These are phyloP conservation scores for Tuber indicum DNA, from an alignment of 495 filamentous ascomycete genomes.

Conservation along the genomic window DNA sequence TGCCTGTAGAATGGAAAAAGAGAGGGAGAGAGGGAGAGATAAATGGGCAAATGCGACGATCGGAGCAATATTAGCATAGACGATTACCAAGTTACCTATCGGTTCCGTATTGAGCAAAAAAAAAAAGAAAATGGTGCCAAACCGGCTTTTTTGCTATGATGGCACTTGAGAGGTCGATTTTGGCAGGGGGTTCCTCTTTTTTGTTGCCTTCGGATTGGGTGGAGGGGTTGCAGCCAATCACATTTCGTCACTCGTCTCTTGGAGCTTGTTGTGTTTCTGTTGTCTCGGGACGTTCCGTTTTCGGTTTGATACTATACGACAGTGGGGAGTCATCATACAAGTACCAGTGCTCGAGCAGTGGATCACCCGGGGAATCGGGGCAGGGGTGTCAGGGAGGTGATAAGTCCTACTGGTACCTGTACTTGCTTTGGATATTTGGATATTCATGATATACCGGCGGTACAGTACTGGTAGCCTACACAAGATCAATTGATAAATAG, in stretches of 20 bases:
- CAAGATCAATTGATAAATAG: not conserved
- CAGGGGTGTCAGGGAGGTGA: not conserved
- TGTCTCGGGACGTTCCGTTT: not conserved
- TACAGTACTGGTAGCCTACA: not conserved
- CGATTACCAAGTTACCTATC: not conserved
- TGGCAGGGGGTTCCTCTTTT: not conserved
- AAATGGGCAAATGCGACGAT: not conserved
- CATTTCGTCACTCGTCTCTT: not conserved
- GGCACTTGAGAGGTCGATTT: not conserved
- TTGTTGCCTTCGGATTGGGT: not conserved
- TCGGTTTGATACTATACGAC: not conserved
- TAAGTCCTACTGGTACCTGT: too few relatives aligned
- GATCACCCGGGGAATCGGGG: not conserved
- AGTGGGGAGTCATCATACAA: too few relatives aligned
- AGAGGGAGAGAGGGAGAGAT: not conserved
- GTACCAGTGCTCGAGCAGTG: too few relatives aligned
- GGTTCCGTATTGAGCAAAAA: not conserved
- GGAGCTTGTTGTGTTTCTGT: not conserved
- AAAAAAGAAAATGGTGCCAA: not conserved
- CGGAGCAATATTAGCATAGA: not conserved
- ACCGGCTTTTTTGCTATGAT: not conserved
- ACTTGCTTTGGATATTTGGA: not conserved
- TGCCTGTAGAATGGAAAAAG: not conserved
- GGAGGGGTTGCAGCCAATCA: not conserved
- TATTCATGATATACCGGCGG: not conserved